Evolutionary conservation across 1,284 basidiomycete species (phyloP), one percentile per base, ranked within the genome.

Genomic region (Moesziomyces sp.): DNA sequence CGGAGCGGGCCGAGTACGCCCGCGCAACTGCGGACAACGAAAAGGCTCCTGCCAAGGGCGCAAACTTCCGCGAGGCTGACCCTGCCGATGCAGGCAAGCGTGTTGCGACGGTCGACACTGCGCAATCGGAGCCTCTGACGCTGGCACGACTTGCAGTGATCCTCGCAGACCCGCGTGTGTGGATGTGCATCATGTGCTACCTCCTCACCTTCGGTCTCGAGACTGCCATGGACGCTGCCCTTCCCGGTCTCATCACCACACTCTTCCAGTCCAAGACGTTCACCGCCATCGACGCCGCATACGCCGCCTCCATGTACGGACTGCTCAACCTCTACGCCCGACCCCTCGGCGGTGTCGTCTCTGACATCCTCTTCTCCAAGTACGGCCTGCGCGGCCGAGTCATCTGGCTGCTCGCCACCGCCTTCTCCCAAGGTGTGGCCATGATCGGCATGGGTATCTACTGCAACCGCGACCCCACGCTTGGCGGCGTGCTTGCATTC

Each of bases 121-220:
- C 88, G 11, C 85, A 89, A 46, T 88, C 87, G 73, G 85, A 89
- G 70, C 80, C 86, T 6, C 81, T 89, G 18, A 88, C 88, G 3
- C 38, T 80, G 35, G 74, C 78, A 47, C 71, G 84, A 0, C 85
- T 87, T 3, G 7, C 78, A 14, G 71, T 78, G 42, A 85, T 89
- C 48, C 45, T 88, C 28, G 23, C 72, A 8, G 87, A 83, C 58
- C 88, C 88, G 7, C 75, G 88, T n/a, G 90, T 89, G 0, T 90
- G 89, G 89, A 85, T 91, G 16, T 88, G 88, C 1, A 83, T 88
- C 1, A 76, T 89, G 13, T 87, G 86, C 18, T 89, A 89, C 74
- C 69, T 77, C 58, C 74, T 77, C 60, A 73, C 76, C 21, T 89
- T 90, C 65, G 89, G 89, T 0, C 87, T 87, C 48, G 89, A 90